Evolutionary conservation across 768 basidiomycete genomes (phyloP), one percentile per base, ranked within the genome.

Genomic region (Kwoniella botswanensis): DNA sequence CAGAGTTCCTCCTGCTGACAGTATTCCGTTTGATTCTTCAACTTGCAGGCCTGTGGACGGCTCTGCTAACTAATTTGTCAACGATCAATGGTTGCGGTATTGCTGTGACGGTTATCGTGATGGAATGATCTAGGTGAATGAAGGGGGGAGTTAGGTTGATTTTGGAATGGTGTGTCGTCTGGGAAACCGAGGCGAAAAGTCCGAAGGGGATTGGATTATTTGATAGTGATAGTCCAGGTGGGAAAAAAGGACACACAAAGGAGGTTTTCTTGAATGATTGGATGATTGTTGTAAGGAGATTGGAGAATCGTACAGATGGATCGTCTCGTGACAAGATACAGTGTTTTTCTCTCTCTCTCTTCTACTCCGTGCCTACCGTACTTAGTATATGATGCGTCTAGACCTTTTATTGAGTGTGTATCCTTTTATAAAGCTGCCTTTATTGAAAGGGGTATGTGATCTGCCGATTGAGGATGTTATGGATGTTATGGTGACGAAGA

Each of bases 21-120:
- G 62, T 42, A 35, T 4, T 29, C 17, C 12, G n/a, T 18, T 17
- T 46, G 11, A n/a, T 57, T 5, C 1, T 35, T 26, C 17, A 15
- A 26, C 22, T 26, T 63, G 68, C 58, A 63, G 68, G 61, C 68
- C 68, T 29, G 42, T 17, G 6, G 26, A 69, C 29, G 68, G 68
- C 68, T 26, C 68, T 63, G 68, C 68, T 59, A 11, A 55, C 9
- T 50, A 18, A 35, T 18, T 42, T 29, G 11, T 29, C 15, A 15
- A 43, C 59, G 21, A 61, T 44, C 59, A 43, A 44, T 61, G 22
- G 42, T 61, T 35, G 59, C 42, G 15, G 54, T 42, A n/a, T 61
- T 35, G 59, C 42, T 15, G 54, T 42, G 53, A 52, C 42, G 18
- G 2, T 7, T 64, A 17, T 12, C 2, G 46, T 52, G 57, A 35